A percentile compares a stretch with the other conserved stretches of the same genome.
phyloP scores from a whole-genome alignment of 106 monocot species.

The Platanthera zijinensis region DNA sequence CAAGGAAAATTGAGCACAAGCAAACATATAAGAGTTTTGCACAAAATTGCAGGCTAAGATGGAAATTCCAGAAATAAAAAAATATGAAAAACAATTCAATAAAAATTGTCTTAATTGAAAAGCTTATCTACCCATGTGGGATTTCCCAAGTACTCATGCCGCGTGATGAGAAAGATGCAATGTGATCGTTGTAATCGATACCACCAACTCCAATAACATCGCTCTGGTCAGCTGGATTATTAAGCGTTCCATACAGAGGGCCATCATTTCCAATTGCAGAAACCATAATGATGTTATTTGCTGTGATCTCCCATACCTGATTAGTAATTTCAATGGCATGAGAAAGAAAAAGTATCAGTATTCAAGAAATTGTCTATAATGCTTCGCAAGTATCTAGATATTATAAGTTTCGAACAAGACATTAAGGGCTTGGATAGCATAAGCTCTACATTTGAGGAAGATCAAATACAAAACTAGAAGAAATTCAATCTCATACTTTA shows the following conservation, averaged over 20 bases:
- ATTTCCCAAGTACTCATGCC: slow-evolving; percentile 99
- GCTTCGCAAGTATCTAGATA: not conserved
- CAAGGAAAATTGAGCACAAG: no score
- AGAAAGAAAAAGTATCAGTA: not conserved
- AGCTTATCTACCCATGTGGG: slow-evolving; percentile 76
- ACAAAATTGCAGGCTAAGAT: not conserved
- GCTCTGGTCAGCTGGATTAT: slow-evolving; percentile 99
- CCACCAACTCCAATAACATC: slow-evolving; percentile 99
- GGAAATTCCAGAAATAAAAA: not conserved
- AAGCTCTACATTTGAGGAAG: not conserved
- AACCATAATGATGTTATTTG: slow-evolving; percentile 99
- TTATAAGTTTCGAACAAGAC: not conserved
- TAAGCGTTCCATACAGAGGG: slow-evolving; percentile 93
- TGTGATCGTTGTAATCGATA: slow-evolving; percentile 89
- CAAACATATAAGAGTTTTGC: not conserved
- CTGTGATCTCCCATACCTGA: slow-evolving; percentile 98
- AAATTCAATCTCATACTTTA: not conserved
- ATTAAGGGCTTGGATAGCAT: not conserved
- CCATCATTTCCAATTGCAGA: slow-evolving; percentile 99
- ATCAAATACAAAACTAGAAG: not conserved
- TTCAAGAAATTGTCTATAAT: not conserved
- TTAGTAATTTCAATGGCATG: slow-evolving; percentile 8
- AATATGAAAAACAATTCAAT: not conserved
- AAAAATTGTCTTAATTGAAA: not conserved
- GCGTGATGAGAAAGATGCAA: slow-evolving; percentile 98